Base-by-base conservation (phyloP, 345 rosid genomes). In the Cardamine chenopodiifolia region DNA sequence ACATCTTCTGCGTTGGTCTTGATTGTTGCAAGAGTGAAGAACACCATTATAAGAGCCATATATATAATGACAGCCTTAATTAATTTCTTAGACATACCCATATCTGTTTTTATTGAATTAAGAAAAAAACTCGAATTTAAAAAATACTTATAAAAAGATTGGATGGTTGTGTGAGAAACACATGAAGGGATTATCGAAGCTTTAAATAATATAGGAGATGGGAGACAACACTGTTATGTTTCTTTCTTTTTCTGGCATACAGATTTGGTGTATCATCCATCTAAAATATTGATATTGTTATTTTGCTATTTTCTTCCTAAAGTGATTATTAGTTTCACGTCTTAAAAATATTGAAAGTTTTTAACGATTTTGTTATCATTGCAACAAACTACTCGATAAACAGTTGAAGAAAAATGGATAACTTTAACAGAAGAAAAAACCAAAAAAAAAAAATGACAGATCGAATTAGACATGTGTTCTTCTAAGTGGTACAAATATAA, bases 1-100 rank as follows among this genome's bases (percentile, higher is more conserved):
- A 59, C 68, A 39, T 39, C 56, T 29, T 75, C 56, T 31, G 79
- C 79, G 22, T 75, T 68, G 55, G 56, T 31, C 63, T 73, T 73
- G 39, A 65, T 39, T 73, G 23, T 65, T 73, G 69, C 79, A 39
- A 68, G 61, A 29, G 56, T 22, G 53, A 60, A 52, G 14, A 68
- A 50, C 74, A 68, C 37, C 47, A 68, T 40, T 7, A 68, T 8
- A 10, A 75, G 45, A 68, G 79, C 20, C 55, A 60, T 23, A 40
- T 60, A 60, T n/a, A 68, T 7, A 3, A 75, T 68, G 3, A 60
- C 20, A 7, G 31, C 40, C 64, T 76, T 76, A 0, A 18, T 34
- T 22, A 32, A 42, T 23, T 52, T 76, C 49, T 29, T 68, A 19
- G 63, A 52, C 49, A 75, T 40, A 58, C 19, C 54, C 73, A 49